Percentiles rank a stretch among this genome's conserved stretches.
Conservation (phyloP, 1,284 basidiomycete genomes). For the Cryptococcus sp. region DNA sequence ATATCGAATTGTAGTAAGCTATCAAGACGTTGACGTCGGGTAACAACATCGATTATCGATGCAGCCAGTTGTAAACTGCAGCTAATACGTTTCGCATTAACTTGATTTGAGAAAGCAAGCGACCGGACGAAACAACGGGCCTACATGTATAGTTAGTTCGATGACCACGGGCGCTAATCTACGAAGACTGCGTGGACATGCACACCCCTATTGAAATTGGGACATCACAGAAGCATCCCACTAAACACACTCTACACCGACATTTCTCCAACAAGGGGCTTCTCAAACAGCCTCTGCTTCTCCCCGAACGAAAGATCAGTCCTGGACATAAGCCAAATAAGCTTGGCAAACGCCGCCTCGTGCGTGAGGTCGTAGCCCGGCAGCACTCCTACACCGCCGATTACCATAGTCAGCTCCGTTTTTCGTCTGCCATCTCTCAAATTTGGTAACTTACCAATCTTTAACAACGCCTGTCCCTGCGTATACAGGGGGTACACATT, state of each 20-base stretch:
- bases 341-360: conserved; percentile 48
- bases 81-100: too few relatives aligned
- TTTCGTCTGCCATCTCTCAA: not conserved
- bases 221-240: too few relatives aligned
- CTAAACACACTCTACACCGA: conserved; percentile 10
- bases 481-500: conserved; percentile 48
- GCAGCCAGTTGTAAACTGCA: too few relatives aligned
- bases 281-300: conserved; percentile 39
- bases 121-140: too few relatives aligned
- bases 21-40: too few relatives aligned
- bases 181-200: too few relatives aligned
- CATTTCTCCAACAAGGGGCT: conserved; percentile 43
- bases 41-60: too few relatives aligned
- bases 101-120: too few relatives aligned
- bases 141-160: too few relatives aligned
- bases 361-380: conserved; percentile 48
- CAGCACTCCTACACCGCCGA: conserved; percentile 27
- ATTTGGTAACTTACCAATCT: conserved; percentile 26
- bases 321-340: conserved; percentile 42
- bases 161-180: too few relatives aligned
- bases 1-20: too few relatives aligned
- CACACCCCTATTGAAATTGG: too few relatives aligned
- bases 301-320: conserved; percentile 40
- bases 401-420: not conserved
- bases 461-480: conserved; percentile 39